Conservation (phyloP, 2,329 filamentous ascomycete genomes). For the Xylaria hypoxylon region DNA sequence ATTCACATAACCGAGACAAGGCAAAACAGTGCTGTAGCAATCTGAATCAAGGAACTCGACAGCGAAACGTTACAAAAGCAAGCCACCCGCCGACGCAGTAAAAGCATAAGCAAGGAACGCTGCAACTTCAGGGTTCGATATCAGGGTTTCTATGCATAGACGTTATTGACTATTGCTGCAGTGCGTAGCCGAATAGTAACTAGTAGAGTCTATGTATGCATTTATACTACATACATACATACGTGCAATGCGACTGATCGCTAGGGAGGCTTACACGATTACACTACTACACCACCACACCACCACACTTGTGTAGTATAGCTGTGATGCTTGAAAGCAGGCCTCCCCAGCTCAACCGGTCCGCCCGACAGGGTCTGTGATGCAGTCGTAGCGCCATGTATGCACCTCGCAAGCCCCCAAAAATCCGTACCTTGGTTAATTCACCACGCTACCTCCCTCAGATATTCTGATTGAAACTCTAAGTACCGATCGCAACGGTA, state of each 20-base stretch:
- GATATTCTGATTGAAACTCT: constrained; percentile 3
- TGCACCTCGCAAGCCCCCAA: constrained; percentile 21
- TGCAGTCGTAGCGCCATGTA: background rate
- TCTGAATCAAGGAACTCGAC: constrained; percentile 10
- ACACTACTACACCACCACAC: no score
- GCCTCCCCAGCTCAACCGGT: background rate
- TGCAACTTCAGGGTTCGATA: constrained; percentile 29
- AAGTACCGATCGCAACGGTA: background rate
- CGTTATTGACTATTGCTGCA: background rate
- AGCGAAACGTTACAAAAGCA: constrained; percentile 32
- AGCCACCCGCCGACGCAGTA: constrained; percentile 7
- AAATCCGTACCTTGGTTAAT: background rate
- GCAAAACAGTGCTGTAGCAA: background rate
- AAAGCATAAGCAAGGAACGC: constrained; percentile 18
- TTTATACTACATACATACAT: no score
- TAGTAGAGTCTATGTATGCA: no score
- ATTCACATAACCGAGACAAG: background rate
- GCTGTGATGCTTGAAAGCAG: no score
- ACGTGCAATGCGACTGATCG: no score
- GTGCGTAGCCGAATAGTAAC: constrained; percentile 7
- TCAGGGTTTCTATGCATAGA: constrained; percentile 30
- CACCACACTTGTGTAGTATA: no score
- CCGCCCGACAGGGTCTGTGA: background rate
- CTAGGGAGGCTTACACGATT: no score
- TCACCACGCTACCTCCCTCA: background rate